Percentiles rank a stretch among this genome's conserved stretches.
These are phyloP conservation scores for Cyberlindnera xishuangbannaensis DNA, from an alignment of 805 yeast species.

Conservation along the genomic window DNA sequence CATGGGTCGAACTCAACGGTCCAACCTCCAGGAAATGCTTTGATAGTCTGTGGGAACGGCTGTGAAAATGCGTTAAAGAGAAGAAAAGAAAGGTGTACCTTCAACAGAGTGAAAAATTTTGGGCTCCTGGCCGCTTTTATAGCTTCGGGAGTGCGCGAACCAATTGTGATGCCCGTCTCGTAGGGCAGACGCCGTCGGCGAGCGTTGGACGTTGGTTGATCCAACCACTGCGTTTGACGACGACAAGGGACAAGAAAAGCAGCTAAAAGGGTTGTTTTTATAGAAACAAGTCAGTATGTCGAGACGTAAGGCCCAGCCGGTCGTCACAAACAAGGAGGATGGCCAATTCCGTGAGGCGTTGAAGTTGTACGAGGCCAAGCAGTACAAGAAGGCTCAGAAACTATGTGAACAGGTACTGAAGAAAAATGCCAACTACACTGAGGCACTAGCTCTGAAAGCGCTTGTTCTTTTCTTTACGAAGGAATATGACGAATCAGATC, in stretches of 20 bases:
- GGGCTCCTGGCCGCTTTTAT: neutral
- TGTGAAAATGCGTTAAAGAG: constrained; percentile 52
- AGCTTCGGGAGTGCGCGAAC: constrained; percentile 1
- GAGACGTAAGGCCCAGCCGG: constrained; percentile 14
- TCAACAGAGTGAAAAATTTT: constrained; percentile 1
- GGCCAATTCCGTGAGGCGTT: constrained; percentile 75
- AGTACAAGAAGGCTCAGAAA: constrained; percentile 81
- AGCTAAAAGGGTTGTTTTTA: neutral
- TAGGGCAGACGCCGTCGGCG: too few relatives aligned
- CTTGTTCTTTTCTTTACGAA: constrained; percentile 53
- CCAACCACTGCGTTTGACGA: too few relatives aligned
- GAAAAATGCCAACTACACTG: constrained; percentile 71
- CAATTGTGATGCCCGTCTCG: neutral
- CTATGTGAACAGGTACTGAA: constrained; percentile 69
- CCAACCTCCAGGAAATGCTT: constrained; percentile 68
- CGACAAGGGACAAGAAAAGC: too few relatives aligned
- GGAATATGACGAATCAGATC: constrained; percentile 57
- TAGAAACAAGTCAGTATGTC: constrained; percentile 19
- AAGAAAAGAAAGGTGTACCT: too few relatives aligned
- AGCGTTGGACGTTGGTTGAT: too few relatives aligned
- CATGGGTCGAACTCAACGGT: constrained; percentile 69
- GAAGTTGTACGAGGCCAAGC: constrained; percentile 74
- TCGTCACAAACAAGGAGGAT: constrained; percentile 55
- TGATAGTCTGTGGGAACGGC: constrained; percentile 51
- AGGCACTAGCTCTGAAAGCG: constrained; percentile 82